These are phyloP conservation scores for Cardamine resedifolia DNA, from an alignment of 345 rosid species.

Conservation along the genomic window DNA sequence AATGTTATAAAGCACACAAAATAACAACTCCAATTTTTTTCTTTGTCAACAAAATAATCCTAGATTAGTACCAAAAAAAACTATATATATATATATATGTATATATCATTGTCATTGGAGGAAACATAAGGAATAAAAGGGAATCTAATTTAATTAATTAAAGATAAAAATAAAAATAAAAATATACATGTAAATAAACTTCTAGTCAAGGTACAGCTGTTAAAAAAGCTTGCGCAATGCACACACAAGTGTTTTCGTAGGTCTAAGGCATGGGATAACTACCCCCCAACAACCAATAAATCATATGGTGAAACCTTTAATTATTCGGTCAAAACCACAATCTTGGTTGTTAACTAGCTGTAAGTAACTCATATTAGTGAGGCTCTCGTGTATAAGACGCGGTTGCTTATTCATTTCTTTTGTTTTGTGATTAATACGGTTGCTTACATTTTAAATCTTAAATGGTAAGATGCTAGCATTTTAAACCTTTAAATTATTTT, in stretches of 20 bases:
- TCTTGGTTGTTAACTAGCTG: conserved; percentile 37
- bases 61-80: neutral
- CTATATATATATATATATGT: no score
- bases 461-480: no score
- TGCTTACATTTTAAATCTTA: no score
- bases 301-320: conserved; percentile 31
- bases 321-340: conserved; percentile 38
- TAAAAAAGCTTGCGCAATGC: conserved; percentile 2
- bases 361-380: neutral
- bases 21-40: neutral
- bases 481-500: no score
- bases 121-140: conserved; percentile 33
- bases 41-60: conserved; percentile 4
- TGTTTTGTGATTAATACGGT: no score
- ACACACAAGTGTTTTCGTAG: conserved; percentile 13
- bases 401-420: conserved; percentile 1
- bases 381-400: neutral
- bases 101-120: conserved; percentile 17
- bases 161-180: no score
- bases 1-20: neutral
- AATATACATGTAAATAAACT: neutral
- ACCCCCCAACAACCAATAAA: conserved; percentile 29
- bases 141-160: conserved; percentile 16
- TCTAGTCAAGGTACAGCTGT: conserved; percentile 32
- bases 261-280: conserved; percentile 20